phyloP scores from a whole-genome alignment of 768 basidiomycete species.

The Amanita muscaria region DNA sequence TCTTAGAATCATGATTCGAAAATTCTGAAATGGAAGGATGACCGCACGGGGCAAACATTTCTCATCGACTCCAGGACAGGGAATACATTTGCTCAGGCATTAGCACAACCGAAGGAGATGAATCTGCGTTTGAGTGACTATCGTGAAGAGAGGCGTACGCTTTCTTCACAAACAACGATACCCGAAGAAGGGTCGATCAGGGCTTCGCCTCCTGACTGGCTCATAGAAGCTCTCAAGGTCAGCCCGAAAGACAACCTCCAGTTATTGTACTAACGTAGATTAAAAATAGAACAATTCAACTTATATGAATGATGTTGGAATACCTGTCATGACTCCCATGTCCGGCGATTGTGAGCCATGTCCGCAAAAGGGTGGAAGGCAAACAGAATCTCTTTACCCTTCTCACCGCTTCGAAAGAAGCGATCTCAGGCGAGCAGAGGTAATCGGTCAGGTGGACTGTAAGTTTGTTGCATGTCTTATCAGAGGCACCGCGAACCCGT shows the following conservation, averaged over 20 bases:
- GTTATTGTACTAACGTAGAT: not conserved
- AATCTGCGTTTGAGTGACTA: constrained; percentile 9
- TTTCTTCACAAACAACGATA: constrained; percentile 8
- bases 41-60: constrained; percentile 48
- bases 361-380: constrained; percentile 7
- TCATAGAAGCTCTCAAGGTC: constrained; percentile 52
- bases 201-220: constrained; percentile 48
- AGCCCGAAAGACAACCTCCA: constrained; percentile 7
- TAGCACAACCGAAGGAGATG: constrained; percentile 8
- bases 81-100: constrained; percentile 41
- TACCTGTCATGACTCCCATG: constrained; percentile 21
- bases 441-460: constrained; percentile 80
- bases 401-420: constrained; percentile 21
- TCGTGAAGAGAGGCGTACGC: constrained; percentile 18
- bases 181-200: constrained; percentile 8
- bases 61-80: constrained; percentile 62
- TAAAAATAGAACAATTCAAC: constrained; percentile 42
- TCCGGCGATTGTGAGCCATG: not conserved
- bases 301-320: constrained; percentile 42
- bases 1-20: constrained; percentile 7
- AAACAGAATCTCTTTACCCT: not conserved
- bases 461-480: constrained; percentile 84
- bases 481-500: constrained; percentile 14
- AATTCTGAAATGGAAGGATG: constrained; percentile 46
- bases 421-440: constrained; percentile 45